These are phyloP conservation scores for Scedosporium minutisporum DNA, from an alignment of 2,329 filamentous ascomycete species.

Conservation along the genomic window DNA sequence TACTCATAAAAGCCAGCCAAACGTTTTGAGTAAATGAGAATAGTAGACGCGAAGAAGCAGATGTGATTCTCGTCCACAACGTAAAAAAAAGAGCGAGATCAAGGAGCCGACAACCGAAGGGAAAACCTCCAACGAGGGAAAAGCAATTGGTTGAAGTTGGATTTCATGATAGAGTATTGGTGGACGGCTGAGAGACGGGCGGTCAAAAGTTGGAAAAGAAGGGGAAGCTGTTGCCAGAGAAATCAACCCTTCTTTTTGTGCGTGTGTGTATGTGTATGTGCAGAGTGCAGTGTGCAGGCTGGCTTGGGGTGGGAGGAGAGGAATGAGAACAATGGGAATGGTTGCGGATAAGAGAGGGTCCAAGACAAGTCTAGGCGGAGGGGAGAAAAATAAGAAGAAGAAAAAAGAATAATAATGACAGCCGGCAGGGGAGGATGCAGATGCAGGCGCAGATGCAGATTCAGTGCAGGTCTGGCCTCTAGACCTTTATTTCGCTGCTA, in stretches of 20 bases:
- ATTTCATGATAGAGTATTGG: constrained; percentile 26
- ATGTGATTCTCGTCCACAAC: background rate
- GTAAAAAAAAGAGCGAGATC: constrained; percentile 12
- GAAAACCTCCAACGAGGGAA: constrained; percentile 31
- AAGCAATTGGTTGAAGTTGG: constrained; percentile 22
- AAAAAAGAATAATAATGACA: background rate
- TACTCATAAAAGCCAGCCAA: background rate
- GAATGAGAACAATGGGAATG: constrained; percentile 5
- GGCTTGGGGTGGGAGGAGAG: constrained; percentile 6
- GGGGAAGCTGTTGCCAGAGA: constrained; percentile 7
- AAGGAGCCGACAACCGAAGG: constrained; percentile 28
- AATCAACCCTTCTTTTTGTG: constrained; percentile 1
- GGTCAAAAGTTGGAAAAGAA: background rate
- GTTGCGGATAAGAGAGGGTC: constrained; percentile 1
- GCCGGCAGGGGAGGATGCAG: constrained; percentile 1
- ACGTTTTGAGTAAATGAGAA: background rate
- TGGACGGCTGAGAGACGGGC: background rate
- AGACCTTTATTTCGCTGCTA: too few relatives aligned
- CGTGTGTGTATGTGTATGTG: background rate
- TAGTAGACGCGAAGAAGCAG: background rate
- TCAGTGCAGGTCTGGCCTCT: background rate
- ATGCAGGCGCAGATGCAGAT: background rate
- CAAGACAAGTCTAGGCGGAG: constrained; percentile 5
- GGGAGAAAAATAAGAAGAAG: constrained; percentile 5
- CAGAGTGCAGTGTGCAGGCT: constrained; percentile 2